These are phyloP conservation scores for Rubia balearica DNA, from an alignment of 305 asterid species.

Conservation along the genomic window DNA sequence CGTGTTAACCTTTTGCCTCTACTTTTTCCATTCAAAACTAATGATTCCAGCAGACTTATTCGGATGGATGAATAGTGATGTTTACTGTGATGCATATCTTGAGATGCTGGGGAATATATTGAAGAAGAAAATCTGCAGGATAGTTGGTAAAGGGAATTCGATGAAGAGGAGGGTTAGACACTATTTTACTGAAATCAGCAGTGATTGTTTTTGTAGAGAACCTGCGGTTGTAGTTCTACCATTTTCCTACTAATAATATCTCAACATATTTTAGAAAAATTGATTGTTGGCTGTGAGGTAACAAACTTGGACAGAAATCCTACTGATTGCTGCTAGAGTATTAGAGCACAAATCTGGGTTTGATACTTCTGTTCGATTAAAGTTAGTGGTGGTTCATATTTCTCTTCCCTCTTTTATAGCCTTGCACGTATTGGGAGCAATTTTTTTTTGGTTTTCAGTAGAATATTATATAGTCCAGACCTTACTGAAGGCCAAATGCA, in stretches of 20 bases:
- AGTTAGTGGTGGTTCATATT: background rate
- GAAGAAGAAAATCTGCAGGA: background rate
- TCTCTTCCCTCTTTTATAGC: background rate
- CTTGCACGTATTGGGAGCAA: background rate
- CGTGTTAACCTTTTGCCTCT: background rate
- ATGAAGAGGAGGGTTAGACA: background rate
- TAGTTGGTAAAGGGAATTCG: background rate
- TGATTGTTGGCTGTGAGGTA: background rate
- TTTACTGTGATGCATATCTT: background rate
- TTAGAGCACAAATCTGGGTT: background rate
- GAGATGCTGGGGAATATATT: background rate
- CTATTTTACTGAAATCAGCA: background rate
- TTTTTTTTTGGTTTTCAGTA: background rate
- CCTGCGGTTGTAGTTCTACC: background rate
- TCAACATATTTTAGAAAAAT: background rate
- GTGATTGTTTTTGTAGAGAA: background rate
- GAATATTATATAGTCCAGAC: conserved; percentile 10
- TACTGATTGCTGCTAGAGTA: background rate
- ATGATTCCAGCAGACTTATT: background rate
- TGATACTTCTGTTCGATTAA: background rate
- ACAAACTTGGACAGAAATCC: background rate
- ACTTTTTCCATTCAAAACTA: background rate
- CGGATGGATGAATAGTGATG: conserved; percentile 3
- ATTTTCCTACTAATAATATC: background rate
- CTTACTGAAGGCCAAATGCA: background rate